Base-by-base conservation (phyloP, 2,329 filamentous ascomycete genomes). In the Colletotrichum salicis region DNA sequence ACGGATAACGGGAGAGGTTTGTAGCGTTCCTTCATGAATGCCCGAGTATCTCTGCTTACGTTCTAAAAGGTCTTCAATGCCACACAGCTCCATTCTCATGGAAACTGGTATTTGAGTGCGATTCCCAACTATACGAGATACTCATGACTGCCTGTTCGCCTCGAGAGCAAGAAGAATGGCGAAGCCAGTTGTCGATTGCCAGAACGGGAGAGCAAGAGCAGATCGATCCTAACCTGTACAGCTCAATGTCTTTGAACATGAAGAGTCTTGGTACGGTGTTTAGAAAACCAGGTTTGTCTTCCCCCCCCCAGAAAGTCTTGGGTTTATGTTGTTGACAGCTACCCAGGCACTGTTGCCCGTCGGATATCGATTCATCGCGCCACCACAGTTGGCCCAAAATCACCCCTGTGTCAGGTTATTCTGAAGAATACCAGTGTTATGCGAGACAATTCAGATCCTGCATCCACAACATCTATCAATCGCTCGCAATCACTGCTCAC, bases 11-110 rank as follows among this genome's bases (percentile, higher is more conserved):
- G 92, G 24, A 88, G 90, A 86, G 94, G 94, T 90, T 80, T 79
- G 84, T 58, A 51, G 75, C 71, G 70, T 48, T 55, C 4, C n/a
- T 12, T 3, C 10, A n/a, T 37, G 24, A n/a, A 11, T 29, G 6
- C 31, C 41, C 5, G 31, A 7, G 3, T 35, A 15, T 13, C 35
- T 13, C 57, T 72, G 52, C 76, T 79, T 52, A 79, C 59, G 12
- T 10, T 29, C 24, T 67, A n/a, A 57, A 72, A 97, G 95, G 94
- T 0, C 80, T 98, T 8, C 94, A 96, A 85, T 98, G 95, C 77
- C 92, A 96, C 74, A 94, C 93, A 3, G 93, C 94, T 1, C 91
- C 93, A 0, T 94, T 94, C 80, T 96, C 95, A 1, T 98, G 95
- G 96, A 99, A 98, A 79, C 78, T 98, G 12, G 87, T 94, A 3